Percentiles rank a stretch among this genome's conserved stretches.
phyloP scores from a whole-genome alignment of 441 rosid genomes.

The Melianthus villosus region DNA sequence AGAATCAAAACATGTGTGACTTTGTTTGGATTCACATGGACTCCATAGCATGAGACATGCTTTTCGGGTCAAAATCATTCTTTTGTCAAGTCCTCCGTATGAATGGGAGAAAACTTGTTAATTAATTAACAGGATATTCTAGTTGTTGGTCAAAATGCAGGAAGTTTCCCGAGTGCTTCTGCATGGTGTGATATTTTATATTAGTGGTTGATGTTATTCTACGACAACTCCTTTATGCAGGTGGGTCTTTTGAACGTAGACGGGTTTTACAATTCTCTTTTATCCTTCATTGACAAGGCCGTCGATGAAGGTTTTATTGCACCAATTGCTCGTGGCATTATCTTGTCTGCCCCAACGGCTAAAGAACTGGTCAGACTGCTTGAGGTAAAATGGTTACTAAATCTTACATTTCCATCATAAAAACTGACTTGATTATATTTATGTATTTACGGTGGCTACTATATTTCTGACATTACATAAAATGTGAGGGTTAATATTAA shows the following conservation, averaged over 20 bases:
- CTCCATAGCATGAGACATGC: conserved; percentile 17
- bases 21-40: conserved; percentile 26
- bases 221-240: conserved; percentile 21
- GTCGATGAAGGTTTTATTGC: conserved; percentile 90
- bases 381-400: conserved; percentile 40
- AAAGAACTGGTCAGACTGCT: conserved; percentile 44
- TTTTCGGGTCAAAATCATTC: too few species aligned
- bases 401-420: neutral
- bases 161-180: too few species aligned
- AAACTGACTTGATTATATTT: too few species aligned
- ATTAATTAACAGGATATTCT: too few species aligned
- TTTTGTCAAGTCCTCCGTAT: too few species aligned
- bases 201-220: neutral
- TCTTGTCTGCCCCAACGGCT: conserved; percentile 74
- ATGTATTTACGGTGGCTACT: too few species aligned
- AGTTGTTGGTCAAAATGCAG: too few species aligned
- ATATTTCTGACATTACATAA: too few species aligned
- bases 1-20: conserved; percentile 29
- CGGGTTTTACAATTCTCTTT: conserved; percentile 77
- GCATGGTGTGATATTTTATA: too few species aligned
- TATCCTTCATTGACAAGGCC: conserved; percentile 72
- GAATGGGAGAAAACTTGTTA: too few species aligned
- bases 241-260: conserved; percentile 91
- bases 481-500: too few species aligned
- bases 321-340: conserved; percentile 62